A percentile compares a stretch with the other conserved stretches of the same genome.
Conservation (phyloP, 2,329 filamentous ascomycete genomes). For the Monilinia laxa region DNA sequence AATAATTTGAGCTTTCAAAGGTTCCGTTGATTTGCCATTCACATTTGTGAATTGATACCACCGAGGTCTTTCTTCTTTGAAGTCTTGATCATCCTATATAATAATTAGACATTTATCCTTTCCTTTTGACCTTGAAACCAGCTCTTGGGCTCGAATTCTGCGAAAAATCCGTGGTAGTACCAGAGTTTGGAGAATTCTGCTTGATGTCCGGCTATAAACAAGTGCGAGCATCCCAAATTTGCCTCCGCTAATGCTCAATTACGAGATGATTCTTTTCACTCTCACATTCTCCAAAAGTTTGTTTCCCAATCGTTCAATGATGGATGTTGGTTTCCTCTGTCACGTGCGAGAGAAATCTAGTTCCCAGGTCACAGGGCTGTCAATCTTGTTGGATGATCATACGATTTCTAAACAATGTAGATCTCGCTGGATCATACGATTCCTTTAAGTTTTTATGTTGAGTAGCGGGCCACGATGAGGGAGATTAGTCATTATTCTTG, state of each 20-base stretch:
- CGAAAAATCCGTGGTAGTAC: neutral
- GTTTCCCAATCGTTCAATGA: neutral
- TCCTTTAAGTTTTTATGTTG: constrained; percentile 9
- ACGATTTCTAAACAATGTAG: constrained; percentile 8
- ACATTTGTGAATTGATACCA: neutral
- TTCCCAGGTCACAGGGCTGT: neutral
- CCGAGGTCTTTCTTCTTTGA: neutral
- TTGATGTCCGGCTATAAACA: neutral
- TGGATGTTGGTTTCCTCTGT: neutral
- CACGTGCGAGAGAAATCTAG: neutral
- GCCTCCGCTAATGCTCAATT: neutral
- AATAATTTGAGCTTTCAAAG: neutral
- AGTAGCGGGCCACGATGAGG: constrained; percentile 25
- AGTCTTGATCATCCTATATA: neutral
- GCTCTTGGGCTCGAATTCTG: neutral
- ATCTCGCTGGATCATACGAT: constrained; percentile 15
- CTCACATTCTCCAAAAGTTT: neutral
- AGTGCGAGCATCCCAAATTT: neutral
- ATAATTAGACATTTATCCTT: neutral
- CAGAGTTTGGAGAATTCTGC: neutral
- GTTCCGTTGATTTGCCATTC: neutral
- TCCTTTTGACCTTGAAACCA: neutral
- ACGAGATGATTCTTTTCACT: no score
- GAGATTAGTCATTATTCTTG: constrained; percentile 26
- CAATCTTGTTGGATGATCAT: constrained; percentile 10